phyloP scores from a whole-genome alignment of 495 filamentous ascomycete species.

The Penicillium simplicissimum region DNA sequence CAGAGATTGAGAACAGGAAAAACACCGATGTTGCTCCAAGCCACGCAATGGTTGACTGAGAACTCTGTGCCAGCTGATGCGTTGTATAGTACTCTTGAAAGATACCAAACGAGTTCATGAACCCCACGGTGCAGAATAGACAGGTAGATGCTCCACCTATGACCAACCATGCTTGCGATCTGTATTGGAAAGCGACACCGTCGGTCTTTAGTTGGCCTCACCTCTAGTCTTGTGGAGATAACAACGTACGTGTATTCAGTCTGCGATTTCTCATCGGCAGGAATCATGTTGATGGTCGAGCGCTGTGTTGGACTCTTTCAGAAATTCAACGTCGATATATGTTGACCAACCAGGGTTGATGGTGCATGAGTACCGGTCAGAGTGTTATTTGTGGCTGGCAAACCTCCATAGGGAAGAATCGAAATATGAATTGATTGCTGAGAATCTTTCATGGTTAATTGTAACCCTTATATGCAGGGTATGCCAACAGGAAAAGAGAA shows the following conservation, averaged over 20 bases:
- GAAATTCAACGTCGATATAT: too few relatives aligned
- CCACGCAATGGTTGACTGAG: slow-evolving; percentile 59
- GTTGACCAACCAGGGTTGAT: too few relatives aligned
- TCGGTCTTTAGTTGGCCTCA: neutral
- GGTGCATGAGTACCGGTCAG: neutral
- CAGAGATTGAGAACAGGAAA: slow-evolving; percentile 39
- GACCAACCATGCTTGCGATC: slow-evolving; percentile 26
- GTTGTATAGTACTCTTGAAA: slow-evolving; percentile 63
- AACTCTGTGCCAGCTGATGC: slow-evolving; percentile 46
- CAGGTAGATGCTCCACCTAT: slow-evolving; percentile 32
- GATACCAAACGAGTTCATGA: slow-evolving; percentile 62
- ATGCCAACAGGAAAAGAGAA: neutral
- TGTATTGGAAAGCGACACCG: neutral
- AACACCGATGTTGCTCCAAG: slow-evolving; percentile 55
- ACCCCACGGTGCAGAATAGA: slow-evolving; percentile 58
- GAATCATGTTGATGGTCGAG: too few relatives aligned
- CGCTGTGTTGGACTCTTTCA: too few relatives aligned
- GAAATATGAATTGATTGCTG: too few relatives aligned
- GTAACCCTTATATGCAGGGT: neutral
- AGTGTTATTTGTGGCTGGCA: neutral
- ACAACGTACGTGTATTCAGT: slow-evolving; percentile 33
- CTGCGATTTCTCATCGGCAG: neutral
- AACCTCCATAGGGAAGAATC: neutral
- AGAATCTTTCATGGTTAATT: neutral
- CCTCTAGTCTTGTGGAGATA: neutral